Conservation (phyloP, 164 flowering plant genomes). For the Vitis vinifera region ASM3070453v1 NC_081822.1:11588001-11588500, state of each 20-base stretch:
- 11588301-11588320: constrained; percentile 65
- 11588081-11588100: too few relatives aligned
- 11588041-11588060: too few relatives aligned
- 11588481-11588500: constrained; percentile 93
- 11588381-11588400: not conserved
- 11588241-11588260: constrained; percentile 92
- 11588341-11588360: not conserved
- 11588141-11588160: not conserved
- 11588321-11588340: constrained; percentile 3
- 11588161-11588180: not conserved
- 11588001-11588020: too few relatives aligned
- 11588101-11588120: too few relatives aligned
- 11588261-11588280: constrained; percentile 97
- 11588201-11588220: constrained; percentile 69
- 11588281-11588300: constrained; percentile 99
- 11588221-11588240: constrained; percentile 83
- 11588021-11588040: too few relatives aligned
- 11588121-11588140: too few relatives aligned
- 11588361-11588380: constrained; percentile 3
- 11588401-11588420: not conserved
- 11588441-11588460: constrained; percentile 68
- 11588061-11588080: too few relatives aligned
- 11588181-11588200: not conserved
- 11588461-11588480: constrained; percentile 82
- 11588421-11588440: not conserved